phyloP scores from a whole-genome alignment of 106 monocot genomes.

The Ottelia alismoides region DNA sequence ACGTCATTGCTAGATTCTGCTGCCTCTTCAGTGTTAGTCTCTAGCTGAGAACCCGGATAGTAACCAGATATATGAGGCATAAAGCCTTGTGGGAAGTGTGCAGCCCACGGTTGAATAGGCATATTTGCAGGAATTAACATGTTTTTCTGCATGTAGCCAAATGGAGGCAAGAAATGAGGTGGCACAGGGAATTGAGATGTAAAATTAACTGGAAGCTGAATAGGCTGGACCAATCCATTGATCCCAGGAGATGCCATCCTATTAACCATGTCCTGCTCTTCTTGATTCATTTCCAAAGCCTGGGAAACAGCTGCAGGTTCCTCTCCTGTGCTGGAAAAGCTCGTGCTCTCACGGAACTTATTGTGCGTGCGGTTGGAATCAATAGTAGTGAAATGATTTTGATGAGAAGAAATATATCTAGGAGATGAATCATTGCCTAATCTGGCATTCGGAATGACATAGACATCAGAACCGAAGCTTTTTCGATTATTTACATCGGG shows the following conservation, averaged over 20 bases:
- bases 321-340: constrained; percentile 19
- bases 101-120: constrained; percentile 30
- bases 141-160: constrained; percentile 39
- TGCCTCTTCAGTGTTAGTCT: constrained; percentile 26
- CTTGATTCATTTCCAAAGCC: constrained; percentile 37
- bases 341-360: constrained; percentile 24
- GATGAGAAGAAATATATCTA: constrained; percentile 28
- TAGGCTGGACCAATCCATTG: constrained; percentile 31
- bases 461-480: constrained; percentile 22
- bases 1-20: constrained; percentile 22
- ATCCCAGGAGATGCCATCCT: constrained; percentile 34
- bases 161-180: constrained; percentile 25
- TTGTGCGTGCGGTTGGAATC: constrained; percentile 25
- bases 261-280: constrained; percentile 68
- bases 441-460: constrained; percentile 17
- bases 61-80: constrained; percentile 32
- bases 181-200: constrained; percentile 32
- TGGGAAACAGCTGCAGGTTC: constrained; percentile 40
- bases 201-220: constrained; percentile 49
- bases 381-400: constrained; percentile 18
- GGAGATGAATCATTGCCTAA: constrained; percentile 27
- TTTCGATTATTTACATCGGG: constrained; percentile 25
- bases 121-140: constrained; percentile 28
- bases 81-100: constrained; percentile 50
- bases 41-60: constrained; percentile 13